Conservation (phyloP, 148 eudicot species). For the Chenopodium formosanum region DNA sequence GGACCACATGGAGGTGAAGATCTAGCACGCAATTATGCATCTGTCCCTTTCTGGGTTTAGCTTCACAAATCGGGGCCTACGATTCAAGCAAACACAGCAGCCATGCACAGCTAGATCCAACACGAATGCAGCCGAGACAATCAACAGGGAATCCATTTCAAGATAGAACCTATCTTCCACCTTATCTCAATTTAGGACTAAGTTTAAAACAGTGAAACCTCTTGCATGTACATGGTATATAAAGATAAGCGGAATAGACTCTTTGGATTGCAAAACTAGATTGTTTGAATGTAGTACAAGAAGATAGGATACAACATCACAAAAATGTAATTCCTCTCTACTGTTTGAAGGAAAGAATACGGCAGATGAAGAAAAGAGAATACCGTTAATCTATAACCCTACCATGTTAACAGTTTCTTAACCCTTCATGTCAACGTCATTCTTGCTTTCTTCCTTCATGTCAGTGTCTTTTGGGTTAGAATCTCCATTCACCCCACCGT, state of each 20-base stretch:
- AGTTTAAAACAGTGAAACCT: neutral
- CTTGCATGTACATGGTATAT: neutral
- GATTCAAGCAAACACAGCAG: neutral
- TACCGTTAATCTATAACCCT: conserved; percentile 8
- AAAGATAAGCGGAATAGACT: neutral
- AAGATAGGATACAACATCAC: neutral
- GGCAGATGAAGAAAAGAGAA: neutral
- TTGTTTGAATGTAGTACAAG: neutral
- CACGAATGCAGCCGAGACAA: neutral
- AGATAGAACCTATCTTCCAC: neutral
- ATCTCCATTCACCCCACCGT: conserved; percentile 18
- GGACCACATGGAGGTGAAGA: neutral
- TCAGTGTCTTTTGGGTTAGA: conserved; percentile 23
- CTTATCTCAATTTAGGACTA: neutral
- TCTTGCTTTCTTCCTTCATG: conserved; percentile 22
- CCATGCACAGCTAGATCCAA: neutral
- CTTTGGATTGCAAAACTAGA: neutral
- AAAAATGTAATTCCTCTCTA: conserved; percentile 7
- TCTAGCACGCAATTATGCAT: neutral
- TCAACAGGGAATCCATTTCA: neutral
- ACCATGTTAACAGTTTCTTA: conserved; percentile 21
- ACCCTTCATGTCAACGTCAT: conserved; percentile 24
- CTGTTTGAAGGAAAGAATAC: neutral
- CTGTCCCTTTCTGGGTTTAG: neutral
- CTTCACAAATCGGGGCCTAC: neutral